Conservation (phyloP, 306 rosid genomes). For the Abrus pulchellus region DNA sequence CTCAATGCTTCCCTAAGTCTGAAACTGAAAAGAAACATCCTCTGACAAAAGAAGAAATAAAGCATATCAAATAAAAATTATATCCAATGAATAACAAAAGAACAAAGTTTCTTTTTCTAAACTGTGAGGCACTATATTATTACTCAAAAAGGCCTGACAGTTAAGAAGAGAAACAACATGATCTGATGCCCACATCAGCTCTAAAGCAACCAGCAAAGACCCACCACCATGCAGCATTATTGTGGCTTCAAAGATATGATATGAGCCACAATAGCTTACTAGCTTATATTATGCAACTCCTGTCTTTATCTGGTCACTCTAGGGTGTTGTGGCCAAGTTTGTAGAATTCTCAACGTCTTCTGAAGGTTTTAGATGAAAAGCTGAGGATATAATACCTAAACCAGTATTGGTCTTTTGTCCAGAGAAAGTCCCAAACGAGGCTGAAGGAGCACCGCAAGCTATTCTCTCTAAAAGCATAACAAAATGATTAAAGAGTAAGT, state of each 20-base stretch:
- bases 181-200: constrained; percentile 57
- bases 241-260: constrained; percentile 33
- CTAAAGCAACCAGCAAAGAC: constrained; percentile 74
- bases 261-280: constrained; percentile 43
- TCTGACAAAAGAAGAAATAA: constrained; percentile 56
- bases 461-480: constrained; percentile 54
- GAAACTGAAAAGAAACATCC: constrained; percentile 54
- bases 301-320: constrained; percentile 71
- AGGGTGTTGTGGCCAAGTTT: constrained; percentile 58
- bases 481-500: constrained; percentile 47
- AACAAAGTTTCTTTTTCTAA: constrained; percentile 46
- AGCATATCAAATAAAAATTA: constrained; percentile 44
- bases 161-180: constrained; percentile 56
- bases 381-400: constrained; percentile 63
- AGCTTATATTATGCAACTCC: constrained; percentile 44
- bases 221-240: constrained; percentile 49
- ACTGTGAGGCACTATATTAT: constrained; percentile 54
- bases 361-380: constrained; percentile 52
- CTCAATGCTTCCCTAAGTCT: constrained; percentile 57
- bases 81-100: constrained; percentile 38
- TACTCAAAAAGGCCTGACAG: constrained; percentile 51
- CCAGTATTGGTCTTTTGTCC: constrained; percentile 55
- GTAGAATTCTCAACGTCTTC: constrained; percentile 56
- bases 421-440: constrained; percentile 59
- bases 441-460: constrained; percentile 59